Evolutionary conservation across 2,329 filamentous ascomycete species (phyloP), one percentile per base, ranked within the genome.

Genomic region (Fusarium sp.): DNA sequence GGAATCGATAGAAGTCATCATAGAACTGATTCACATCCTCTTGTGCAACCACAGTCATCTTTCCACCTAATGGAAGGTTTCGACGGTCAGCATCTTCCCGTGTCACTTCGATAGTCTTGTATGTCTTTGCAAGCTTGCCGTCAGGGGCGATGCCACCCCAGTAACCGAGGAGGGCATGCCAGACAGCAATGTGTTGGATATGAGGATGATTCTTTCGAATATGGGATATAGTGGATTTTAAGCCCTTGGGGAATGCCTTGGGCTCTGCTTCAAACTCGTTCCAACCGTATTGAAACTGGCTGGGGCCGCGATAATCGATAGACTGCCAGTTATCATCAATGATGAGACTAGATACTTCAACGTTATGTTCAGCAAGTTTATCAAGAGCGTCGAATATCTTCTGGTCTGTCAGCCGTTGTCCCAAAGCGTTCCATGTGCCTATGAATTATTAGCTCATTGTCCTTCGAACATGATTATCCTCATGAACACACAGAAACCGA

Each of bases 291-390:
- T 88, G 85, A 68, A 87, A 89, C 69, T 89, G 86, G 20, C 84
- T 83, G 7, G 84, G 77, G 1, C 85, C 85, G 27, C 78, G 74
- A 33, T 85, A 73, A 70, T 88, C 89, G 49, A 97, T 86, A 12
- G 91, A 89, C 80, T 97, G 95, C 96, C 96, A 99, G 75, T 97
- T 97, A 78, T 99, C 96, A 75, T 99, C 96, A 69, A 99, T 97
- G 67, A 98, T 97, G 4, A 99, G 85, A 76, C 91, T 97, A 1
- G 90, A 91, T 48, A 98, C 87, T 44, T 92, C 90, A 76, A 99
- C 93, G 2, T 91, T 88, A 60, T 92, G 87, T 33, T 89, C 84
- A 7, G 90, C 87, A 14, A 99, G 83, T 3, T 87, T 86, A 63
- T 94, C 89, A 2, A 98, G 84, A 3, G 95, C 94, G 42, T 89